These are phyloP conservation scores for Favolaschia claudopus DNA, from an alignment of 768 basidiomycete species.

Conservation along the genomic window DNA sequence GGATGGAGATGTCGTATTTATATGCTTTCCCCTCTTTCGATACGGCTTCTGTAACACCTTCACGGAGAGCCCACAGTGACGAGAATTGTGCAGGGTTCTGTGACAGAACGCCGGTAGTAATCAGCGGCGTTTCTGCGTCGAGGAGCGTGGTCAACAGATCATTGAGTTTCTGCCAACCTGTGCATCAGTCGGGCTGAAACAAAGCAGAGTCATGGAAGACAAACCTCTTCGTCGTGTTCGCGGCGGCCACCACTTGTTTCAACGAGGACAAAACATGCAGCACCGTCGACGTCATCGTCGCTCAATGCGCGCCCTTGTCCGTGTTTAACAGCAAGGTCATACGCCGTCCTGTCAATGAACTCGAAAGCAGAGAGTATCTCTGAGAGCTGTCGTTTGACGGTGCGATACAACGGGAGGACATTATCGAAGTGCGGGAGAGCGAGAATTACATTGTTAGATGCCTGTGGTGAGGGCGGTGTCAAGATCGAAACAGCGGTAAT, in stretches of 20 bases:
- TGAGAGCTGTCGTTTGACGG: conserved; percentile 81
- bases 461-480: conserved; percentile 81
- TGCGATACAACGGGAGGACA: conserved; percentile 85
- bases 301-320: conserved; percentile 81
- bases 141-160: conserved; percentile 80
- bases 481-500: conserved; percentile 96
- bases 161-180: conserved; percentile 79
- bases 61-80: conserved; percentile 90
- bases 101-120: conserved; percentile 90
- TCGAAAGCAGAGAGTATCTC: conserved; percentile 98
- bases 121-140: conserved; percentile 74
- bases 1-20: conserved; percentile 96
- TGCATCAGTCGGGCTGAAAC: neutral
- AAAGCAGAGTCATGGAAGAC: conserved; percentile 7
- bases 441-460: conserved; percentile 91
- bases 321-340: conserved; percentile 84
- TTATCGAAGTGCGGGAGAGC: conserved; percentile 88
- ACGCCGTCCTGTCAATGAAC: conserved; percentile 89
- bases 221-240: conserved; percentile 93
- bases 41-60: conserved; percentile 90
- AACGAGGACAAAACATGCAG: conserved; percentile 89
- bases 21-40: conserved; percentile 95
- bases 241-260: conserved; percentile 94
- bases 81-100: conserved; percentile 91
- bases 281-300: conserved; percentile 76